Percentiles rank a stretch among this genome's conserved stretches.
Conservation (phyloP, 306 rosid species). For the Trifolium fragiferum region DNA sequence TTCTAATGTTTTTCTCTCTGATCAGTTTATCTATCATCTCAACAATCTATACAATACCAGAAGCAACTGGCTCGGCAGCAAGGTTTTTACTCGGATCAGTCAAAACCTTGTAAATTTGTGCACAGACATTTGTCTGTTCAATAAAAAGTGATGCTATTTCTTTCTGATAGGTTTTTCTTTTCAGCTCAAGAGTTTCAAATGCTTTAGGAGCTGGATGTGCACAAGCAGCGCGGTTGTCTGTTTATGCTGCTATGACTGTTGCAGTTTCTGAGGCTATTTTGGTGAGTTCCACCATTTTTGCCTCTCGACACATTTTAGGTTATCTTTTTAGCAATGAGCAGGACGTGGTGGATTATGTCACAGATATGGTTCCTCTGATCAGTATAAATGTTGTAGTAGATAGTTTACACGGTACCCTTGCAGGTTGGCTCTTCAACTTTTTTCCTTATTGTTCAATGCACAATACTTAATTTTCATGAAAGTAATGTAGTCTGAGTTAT, state of each 20-base stretch:
- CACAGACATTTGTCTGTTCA: not conserved
- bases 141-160: not conserved
- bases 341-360: constrained; percentile 68
- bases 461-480: not conserved
- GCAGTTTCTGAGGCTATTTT: constrained; percentile 49
- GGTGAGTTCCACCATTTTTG: constrained; percentile 51
- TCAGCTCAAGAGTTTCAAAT: constrained; percentile 76
- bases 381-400: constrained; percentile 57
- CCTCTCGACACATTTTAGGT: constrained; percentile 53
- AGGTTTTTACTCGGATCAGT: constrained; percentile 52
- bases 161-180: constrained; percentile 31
- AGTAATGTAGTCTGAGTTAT: not conserved
- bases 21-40: constrained; percentile 56
- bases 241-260: constrained; percentile 55
- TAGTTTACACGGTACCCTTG: constrained; percentile 61
- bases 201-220: constrained; percentile 80
- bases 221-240: constrained; percentile 63
- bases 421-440: constrained; percentile 49
- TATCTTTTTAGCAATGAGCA: constrained; percentile 66
- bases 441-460: not conserved
- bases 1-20: constrained; percentile 13
- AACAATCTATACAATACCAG: constrained; percentile 66
- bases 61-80: constrained; percentile 76
- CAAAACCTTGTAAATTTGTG: too few species aligned
- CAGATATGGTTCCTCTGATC: constrained; percentile 64